phyloP scores from a whole-genome alignment of 352 stramenopile genomes.

The Phytophthora quininea region DNA sequence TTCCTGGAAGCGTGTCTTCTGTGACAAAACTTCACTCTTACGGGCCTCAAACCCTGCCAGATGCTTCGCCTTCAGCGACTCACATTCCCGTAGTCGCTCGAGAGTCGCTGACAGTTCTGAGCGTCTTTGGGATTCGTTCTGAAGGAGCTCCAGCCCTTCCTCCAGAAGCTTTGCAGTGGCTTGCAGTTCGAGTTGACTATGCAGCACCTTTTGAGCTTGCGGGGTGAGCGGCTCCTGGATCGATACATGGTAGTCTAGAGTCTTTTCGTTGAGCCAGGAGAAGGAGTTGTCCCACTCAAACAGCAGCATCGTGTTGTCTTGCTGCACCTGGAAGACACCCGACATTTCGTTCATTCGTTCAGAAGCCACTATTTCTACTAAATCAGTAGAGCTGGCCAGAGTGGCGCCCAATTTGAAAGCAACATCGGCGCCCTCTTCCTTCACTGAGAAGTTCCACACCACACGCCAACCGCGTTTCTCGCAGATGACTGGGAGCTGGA shows the following conservation, averaged over 20 bases:
- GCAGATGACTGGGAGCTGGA: slow-evolving; percentile 76
- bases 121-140: slow-evolving; percentile 39
- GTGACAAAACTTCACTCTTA: slow-evolving; percentile 38
- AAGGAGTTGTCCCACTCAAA: slow-evolving; percentile 89
- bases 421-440: slow-evolving; percentile 72
- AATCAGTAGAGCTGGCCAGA: slow-evolving; percentile 15
- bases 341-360: slow-evolving; percentile 64
- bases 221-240: slow-evolving; percentile 62
- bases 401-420: slow-evolving; percentile 49
- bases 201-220: slow-evolving; percentile 43
- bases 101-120: slow-evolving; percentile 42
- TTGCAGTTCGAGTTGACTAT: slow-evolving; percentile 36
- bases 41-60: slow-evolving; percentile 33
- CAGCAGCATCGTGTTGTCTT: slow-evolving; percentile 47
- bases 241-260: slow-evolving; percentile 83
- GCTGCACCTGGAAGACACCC: slow-evolving; percentile 50
- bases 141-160: slow-evolving; percentile 42
- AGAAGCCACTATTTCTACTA: slow-evolving; percentile 42
- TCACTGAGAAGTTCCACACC: slow-evolving; percentile 81
- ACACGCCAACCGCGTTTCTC: slow-evolving; percentile 66
- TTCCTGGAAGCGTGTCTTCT: slow-evolving; percentile 51
- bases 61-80: slow-evolving; percentile 44
- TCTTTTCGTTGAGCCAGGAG: slow-evolving; percentile 89
- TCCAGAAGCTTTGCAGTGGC: slow-evolving; percentile 28
- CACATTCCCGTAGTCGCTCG: slow-evolving; percentile 40